These are phyloP conservation scores for Kalaharituber pfeilii DNA, from an alignment of 2,329 filamentous ascomycete species.

Conservation along the genomic window DNA sequence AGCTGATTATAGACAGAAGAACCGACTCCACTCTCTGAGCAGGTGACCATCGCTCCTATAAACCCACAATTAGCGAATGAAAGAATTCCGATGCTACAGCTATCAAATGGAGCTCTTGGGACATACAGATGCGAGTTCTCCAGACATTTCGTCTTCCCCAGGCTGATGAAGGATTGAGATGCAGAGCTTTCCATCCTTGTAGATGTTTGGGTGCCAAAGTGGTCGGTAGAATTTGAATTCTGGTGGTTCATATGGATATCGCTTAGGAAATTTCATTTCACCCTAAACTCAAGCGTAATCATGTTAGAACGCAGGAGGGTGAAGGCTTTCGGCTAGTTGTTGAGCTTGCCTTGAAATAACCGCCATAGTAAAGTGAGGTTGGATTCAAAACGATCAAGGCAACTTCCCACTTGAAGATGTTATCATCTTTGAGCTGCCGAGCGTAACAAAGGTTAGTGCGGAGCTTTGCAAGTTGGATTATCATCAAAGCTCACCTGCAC, in stretches of 20 bases:
- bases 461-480: neutral
- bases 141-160: conserved; percentile 82
- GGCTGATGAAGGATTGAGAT: conserved; percentile 92
- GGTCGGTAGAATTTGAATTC: conserved; percentile 68
- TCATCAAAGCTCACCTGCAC: conserved; percentile 47
- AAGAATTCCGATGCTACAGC: conserved; percentile 3
- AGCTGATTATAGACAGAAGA: conserved; percentile 73
- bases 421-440: conserved; percentile 36
- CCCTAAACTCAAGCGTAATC: no score
- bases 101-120: no score
- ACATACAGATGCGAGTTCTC: conserved; percentile 52
- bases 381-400: conserved; percentile 85
- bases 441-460: conserved; percentile 13
- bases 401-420: conserved; percentile 73
- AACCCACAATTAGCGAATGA: no score
- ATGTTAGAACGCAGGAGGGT: no score
- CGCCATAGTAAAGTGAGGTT: conserved; percentile 80
- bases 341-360: conserved; percentile 54
- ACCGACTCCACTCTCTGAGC: conserved; percentile 90
- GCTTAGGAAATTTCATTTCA: conserved; percentile 68
- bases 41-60: conserved; percentile 70
- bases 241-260: conserved; percentile 81
- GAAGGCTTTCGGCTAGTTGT: neutral
- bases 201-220: conserved; percentile 87
- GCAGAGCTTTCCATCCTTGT: conserved; percentile 74